Evolutionary conservation across 106 monocot genomes (phyloP), one percentile per base, ranked within the genome.

Genomic region (Phalaenopsis equestris): DNA sequence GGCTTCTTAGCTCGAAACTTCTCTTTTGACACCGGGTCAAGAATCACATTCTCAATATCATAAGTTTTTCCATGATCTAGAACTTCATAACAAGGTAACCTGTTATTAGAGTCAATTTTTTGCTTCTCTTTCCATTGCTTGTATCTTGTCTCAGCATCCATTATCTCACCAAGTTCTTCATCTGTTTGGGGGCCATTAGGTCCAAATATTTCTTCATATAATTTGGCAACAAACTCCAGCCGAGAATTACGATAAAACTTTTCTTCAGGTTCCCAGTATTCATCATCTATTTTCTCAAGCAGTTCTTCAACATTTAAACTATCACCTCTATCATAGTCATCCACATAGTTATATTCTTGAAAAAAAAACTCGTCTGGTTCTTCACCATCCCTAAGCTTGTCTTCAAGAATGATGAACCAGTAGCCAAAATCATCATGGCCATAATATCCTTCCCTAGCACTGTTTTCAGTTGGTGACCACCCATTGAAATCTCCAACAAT

Each of bases 341-440:
- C 91, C 5, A 90, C 80, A 82, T 99, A 99, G 83, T 95, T 99
- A 79, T 99, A 99, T 79, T 95, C 94, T 75, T 99, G 99, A 79
- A 99, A 99, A 82, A 80, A 99, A 80, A 93, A 89, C 75, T 99
- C 84, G 72, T 95, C 99, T 64, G 89, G 82, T 82, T 94, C 91
- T 83, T 87, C 87, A 64, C 95, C 95, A 46, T 90, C 90, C 79
- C 86, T 91, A 16, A 99, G 91, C 73, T 88, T 93, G 83, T 99
- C 93, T 75, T 99, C 94, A 80, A 95, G 92, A 81, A 95, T 95
- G 80, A 99, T 88, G 79, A 89, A 89, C 99, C 99, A 99, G 74
- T 99, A 99, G 38, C 99, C 99, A 85, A 95, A 99, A 87, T 99
- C 99, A 91, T 99, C 95, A 78, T 90, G 95, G 1, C 99, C 99